These are phyloP conservation scores for Postia placenta DNA, from an alignment of 768 basidiomycete genomes.

Conservation along the genomic window DNA sequence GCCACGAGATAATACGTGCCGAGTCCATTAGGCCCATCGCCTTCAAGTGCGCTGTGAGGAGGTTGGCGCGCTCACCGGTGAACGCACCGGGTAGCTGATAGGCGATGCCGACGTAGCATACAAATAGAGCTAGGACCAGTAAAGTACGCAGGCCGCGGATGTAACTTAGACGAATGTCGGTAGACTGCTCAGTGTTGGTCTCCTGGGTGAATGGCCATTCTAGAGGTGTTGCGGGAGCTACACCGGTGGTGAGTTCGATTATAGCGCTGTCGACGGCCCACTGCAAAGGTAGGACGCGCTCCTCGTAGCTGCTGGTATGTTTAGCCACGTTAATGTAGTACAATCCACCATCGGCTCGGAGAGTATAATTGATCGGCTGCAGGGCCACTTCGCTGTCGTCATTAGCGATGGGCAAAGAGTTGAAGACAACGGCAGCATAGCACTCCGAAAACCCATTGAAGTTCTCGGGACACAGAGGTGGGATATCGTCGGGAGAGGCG, in stretches of 20 bases:
- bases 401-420: conserved; percentile 38
- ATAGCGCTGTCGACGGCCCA: conserved; percentile 75
- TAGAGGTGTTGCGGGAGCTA: conserved; percentile 46
- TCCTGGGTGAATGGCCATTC: conserved; percentile 71
- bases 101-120: conserved; percentile 65
- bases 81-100: conserved; percentile 76
- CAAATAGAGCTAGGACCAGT: conserved; percentile 67
- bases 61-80: conserved; percentile 55
- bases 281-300: conserved; percentile 63
- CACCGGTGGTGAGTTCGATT: conserved; percentile 60
- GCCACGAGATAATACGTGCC: conserved; percentile 67
- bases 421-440: conserved; percentile 61
- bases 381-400: conserved; percentile 7
- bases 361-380: conserved; percentile 55
- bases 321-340: conserved; percentile 55
- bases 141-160: conserved; percentile 55
- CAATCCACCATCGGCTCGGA: conserved; percentile 62
- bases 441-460: conserved; percentile 67
- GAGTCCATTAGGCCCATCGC: conserved; percentile 75
- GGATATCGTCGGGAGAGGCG: conserved; percentile 39
- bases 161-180: conserved; percentile 51
- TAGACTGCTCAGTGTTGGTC: conserved; percentile 59
- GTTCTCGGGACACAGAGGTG: conserved; percentile 61
- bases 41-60: conserved; percentile 67
- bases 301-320: conserved; percentile 66